A percentile compares a stretch with the other conserved stretches of the same genome.
These are phyloP conservation scores for Trichocladium antarcticum DNA, from an alignment of 495 filamentous ascomycete species.

Conservation along the genomic window DNA sequence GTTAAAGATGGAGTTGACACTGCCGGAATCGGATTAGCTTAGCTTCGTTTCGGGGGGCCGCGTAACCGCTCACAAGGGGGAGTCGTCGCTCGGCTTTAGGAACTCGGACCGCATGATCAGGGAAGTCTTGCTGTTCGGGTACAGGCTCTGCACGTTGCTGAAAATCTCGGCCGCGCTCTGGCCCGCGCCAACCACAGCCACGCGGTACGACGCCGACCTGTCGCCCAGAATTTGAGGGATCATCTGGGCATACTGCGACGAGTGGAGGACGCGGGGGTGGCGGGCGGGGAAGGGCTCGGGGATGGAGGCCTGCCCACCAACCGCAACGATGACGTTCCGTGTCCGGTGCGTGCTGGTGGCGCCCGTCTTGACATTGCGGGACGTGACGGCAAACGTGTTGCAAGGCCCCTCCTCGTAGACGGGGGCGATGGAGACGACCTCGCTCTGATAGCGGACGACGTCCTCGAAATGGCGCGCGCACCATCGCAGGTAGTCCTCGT, in stretches of 20 bases:
- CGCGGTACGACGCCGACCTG: conserved; percentile 46
- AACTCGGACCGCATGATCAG: conserved; percentile 71
- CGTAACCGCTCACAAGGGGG: conserved; percentile 68
- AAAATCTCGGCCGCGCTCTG: conserved; percentile 96
- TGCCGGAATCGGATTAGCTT: too few species aligned
- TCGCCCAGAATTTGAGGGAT: conserved; percentile 52
- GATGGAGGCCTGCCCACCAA: conserved; percentile 71
- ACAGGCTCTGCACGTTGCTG: conserved; percentile 70
- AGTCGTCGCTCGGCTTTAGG: conserved; percentile 84
- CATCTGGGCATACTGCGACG: conserved; percentile 67
- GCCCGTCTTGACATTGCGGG: conserved; percentile 30
- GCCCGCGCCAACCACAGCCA: conserved; percentile 78
- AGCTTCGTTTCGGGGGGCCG: too few species aligned
- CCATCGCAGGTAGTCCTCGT: conserved; percentile 92
- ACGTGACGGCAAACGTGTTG: conserved; percentile 40
- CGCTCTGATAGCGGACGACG: conserved; percentile 64
- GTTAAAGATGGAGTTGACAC: conserved; percentile 94
- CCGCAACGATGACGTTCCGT: conserved; percentile 74
- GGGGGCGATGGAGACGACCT: conserved; percentile 55
- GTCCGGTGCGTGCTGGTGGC: conserved; percentile 35
- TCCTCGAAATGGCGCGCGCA: conserved; percentile 73
- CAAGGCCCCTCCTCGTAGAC: conserved; percentile 34
- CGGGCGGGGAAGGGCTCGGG: conserved; percentile 52
- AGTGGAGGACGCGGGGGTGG: conserved; percentile 67
- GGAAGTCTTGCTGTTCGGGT: conserved; percentile 65